A percentile compares a stretch with the other conserved stretches of the same genome.
Conservation (phyloP, 345 rosid species). For the Gossypium ekmanianum region DNA sequence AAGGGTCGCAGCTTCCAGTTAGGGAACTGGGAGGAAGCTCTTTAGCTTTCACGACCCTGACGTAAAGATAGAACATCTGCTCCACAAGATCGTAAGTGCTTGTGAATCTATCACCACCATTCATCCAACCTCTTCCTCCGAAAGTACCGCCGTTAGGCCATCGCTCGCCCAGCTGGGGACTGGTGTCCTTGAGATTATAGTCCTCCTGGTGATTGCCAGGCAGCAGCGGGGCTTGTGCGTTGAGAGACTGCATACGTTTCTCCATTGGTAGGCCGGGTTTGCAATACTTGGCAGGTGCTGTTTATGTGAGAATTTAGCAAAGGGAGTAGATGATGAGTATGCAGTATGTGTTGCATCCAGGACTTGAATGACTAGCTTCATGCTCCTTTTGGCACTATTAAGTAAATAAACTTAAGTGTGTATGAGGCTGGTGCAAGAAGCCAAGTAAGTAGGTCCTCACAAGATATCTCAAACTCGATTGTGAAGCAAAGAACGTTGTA, state of each 20-base stretch:
- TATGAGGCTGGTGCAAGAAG: conserved; percentile 24
- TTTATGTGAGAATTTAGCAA: conserved; percentile 18
- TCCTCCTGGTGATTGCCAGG: conserved; percentile 39
- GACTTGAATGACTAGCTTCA: conserved; percentile 43
- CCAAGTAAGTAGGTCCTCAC: conserved; percentile 27
- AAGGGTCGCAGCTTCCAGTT: conserved; percentile 77
- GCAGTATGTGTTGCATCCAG: conserved; percentile 32
- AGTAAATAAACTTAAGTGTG: neutral
- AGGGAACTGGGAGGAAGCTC: conserved; percentile 60
- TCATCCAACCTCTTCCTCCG: conserved; percentile 63
- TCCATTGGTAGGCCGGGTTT: conserved; percentile 24
- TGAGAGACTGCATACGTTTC: conserved; percentile 35
- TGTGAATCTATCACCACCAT: conserved; percentile 43
- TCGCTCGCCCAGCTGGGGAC: conserved; percentile 59
- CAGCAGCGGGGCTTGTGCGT: conserved; percentile 18
- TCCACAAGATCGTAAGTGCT: conserved; percentile 74
- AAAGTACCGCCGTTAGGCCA: conserved; percentile 52
- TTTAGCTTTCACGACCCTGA: conserved; percentile 72
- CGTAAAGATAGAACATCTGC: conserved; percentile 74
- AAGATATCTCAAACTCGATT: conserved; percentile 43
- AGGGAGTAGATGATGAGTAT: conserved; percentile 3
- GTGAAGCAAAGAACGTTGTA: conserved; percentile 53
- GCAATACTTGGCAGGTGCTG: conserved; percentile 25
- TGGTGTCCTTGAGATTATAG: conserved; percentile 64
- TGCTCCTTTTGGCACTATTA: conserved; percentile 29